Percentiles rank a stretch among this genome's conserved stretches.
Evolutionary conservation across 2,329 filamentous ascomycete genomes (phyloP).

Genomic region (Colletotrichum caudatum): DNA sequence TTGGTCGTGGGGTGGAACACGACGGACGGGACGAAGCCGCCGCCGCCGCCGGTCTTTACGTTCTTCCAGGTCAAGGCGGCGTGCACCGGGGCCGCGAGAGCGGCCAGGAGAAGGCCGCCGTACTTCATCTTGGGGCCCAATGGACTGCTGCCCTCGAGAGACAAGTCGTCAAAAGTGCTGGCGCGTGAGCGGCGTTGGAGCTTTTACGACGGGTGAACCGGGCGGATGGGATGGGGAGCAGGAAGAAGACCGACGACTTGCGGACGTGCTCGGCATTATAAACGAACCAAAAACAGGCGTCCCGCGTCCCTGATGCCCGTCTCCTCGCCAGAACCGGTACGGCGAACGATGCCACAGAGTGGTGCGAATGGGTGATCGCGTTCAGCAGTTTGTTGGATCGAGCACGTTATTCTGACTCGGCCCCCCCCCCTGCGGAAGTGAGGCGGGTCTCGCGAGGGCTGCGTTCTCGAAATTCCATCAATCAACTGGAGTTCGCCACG

Average conservation of each 20-base stretch:
- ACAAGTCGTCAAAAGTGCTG: background rate
- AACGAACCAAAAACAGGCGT: conserved; percentile 5
- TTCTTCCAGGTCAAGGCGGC: conserved; percentile 61
- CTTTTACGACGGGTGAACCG: conserved; percentile 17
- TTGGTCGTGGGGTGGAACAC: conserved; percentile 65
- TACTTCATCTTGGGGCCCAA: conserved; percentile 37
- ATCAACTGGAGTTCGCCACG: conserved; percentile 11
- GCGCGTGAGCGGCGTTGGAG: background rate
- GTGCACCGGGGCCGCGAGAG: conserved; percentile 44
- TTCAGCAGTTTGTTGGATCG: background rate
- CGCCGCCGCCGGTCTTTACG: conserved; percentile 67
- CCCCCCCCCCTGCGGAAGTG: conserved; percentile 10
- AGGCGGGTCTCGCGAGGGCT: conserved; percentile 3
- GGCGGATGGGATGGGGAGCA: background rate
- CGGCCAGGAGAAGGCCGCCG: conserved; percentile 31
- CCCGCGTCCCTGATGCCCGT: background rate
- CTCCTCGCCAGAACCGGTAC: background rate
- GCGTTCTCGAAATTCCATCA: conserved; percentile 28
- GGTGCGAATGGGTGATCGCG: background rate
- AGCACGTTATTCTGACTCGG: conserved; percentile 7
- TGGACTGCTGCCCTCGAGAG: background rate
- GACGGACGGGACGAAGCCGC: conserved; percentile 68
- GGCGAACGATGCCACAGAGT: background rate
- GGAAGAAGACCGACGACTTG: conserved; percentile 4
- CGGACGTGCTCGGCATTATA: conserved; percentile 11